phyloP scores from a whole-genome alignment of 768 basidiomycete genomes.

The Brasilioporus rufonigricans region DNA sequence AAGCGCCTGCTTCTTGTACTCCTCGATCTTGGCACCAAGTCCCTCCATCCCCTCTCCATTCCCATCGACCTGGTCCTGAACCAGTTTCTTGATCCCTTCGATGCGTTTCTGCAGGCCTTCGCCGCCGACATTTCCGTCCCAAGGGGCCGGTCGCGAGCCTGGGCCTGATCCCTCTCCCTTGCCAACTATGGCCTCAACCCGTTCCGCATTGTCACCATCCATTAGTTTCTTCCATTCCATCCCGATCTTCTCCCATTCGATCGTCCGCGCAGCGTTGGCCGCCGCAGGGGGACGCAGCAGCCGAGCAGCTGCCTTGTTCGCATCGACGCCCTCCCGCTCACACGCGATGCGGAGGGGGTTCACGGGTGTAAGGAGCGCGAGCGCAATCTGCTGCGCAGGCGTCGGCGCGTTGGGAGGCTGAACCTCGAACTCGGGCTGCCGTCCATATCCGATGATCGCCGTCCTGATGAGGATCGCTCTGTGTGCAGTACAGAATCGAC shows the following conservation, averaged over 20 bases:
- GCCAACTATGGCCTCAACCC: too few relatives aligned
- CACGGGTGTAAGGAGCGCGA: constrained; percentile 35
- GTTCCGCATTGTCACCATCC: background rate
- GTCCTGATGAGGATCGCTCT: constrained; percentile 53
- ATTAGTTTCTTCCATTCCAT: constrained; percentile 19
- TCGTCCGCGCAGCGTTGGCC: constrained; percentile 9
- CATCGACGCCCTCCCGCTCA: constrained; percentile 25
- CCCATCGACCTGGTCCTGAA: background rate
- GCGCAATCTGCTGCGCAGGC: constrained; percentile 40
- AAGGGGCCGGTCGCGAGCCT: background rate
- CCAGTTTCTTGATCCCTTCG: constrained; percentile 3
- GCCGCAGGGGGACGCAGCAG: constrained; percentile 11
- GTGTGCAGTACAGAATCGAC: background rate
- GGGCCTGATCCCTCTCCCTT: background rate
- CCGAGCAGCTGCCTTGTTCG: constrained; percentile 12
- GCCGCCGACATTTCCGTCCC: background rate
- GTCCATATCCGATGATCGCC: constrained; percentile 49
- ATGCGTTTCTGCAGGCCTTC: background rate
- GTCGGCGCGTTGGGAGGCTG: constrained; percentile 43
- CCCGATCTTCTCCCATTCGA: constrained; percentile 23
- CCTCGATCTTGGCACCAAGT: constrained; percentile 7
- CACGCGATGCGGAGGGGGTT: constrained; percentile 27
- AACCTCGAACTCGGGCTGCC: constrained; percentile 43
- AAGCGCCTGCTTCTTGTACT: background rate
- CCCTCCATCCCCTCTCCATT: background rate